phyloP scores from a whole-genome alignment of 805 yeast genomes.

The Vanderwaltozyma yarrowii region DNA sequence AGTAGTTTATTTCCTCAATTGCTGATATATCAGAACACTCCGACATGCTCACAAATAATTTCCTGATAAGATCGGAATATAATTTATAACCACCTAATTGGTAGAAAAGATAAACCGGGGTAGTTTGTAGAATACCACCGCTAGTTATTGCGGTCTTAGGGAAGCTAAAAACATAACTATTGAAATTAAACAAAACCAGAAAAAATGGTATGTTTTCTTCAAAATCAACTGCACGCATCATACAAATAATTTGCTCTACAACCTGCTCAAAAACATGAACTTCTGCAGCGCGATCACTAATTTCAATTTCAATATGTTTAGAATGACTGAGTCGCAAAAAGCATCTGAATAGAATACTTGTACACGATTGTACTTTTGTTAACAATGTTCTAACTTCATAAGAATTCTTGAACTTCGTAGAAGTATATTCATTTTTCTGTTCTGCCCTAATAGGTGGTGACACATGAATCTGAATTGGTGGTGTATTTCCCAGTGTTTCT shows the following conservation, averaged over 20 bases:
- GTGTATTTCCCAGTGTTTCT: constrained; percentile 28
- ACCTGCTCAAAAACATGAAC: constrained; percentile 33
- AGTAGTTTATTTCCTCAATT: constrained; percentile 30
- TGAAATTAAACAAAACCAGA: constrained; percentile 31
- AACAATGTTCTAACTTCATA: constrained; percentile 44
- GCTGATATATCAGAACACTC: constrained; percentile 18
- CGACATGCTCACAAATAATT: constrained; percentile 18
- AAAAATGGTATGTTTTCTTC: constrained; percentile 24
- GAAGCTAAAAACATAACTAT: constrained; percentile 28
- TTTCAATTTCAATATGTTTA: constrained; percentile 25
- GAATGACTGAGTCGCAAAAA: constrained; percentile 37
- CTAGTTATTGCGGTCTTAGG: constrained; percentile 22
- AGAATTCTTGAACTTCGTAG: constrained; percentile 55
- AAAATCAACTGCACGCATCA: constrained; percentile 19
- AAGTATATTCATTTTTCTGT: constrained; percentile 34
- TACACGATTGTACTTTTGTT: constrained; percentile 38
- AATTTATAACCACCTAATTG: constrained; percentile 39
- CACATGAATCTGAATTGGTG: constrained; percentile 34
- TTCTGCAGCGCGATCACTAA: constrained; percentile 31
- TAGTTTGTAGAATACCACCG: constrained; percentile 27
- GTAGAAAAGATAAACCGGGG: constrained; percentile 39
- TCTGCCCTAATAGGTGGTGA: constrained; percentile 33
- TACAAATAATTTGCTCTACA: constrained; percentile 18
- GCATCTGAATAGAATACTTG: constrained; percentile 34
- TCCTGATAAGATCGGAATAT: constrained; percentile 13